Base-by-base conservation (phyloP, 2,329 filamentous ascomycete species). In the Fusarium sp. region DNA sequence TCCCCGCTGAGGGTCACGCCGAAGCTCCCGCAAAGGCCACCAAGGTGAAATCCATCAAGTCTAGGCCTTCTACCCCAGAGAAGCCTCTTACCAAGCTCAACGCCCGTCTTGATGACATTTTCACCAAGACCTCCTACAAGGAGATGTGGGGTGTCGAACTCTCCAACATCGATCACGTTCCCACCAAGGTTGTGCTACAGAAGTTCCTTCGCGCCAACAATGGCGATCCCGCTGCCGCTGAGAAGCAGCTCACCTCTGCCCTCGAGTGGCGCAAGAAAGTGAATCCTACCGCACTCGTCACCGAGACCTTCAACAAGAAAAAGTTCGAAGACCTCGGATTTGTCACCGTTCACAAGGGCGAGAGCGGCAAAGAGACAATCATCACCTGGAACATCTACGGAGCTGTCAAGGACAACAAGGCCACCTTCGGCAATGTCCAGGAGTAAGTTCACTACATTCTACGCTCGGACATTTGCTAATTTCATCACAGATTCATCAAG, bases 311-410 rank as follows among this genome's bases (percentile, higher is more conserved):
- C 83, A 89, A 89, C 78, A 87, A 88, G 74, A 84, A 84, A 67
- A 95, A 94, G 84, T 98, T 96, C 77, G 90, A 87, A 9, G 92
- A 92, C 2, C 83, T 98, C 66, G 96, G 95, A 42, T 98, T 93
- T 80, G 89, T 98, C 60, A 94, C 94, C 1, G 87, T 87, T n/a
- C 91, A 96, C 76, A 84, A 87, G 63, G 86, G 87, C 38, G 86
- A 87, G 1, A 87, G 87, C 60, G 83, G 84, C 68, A 86, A 90
- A 77, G 90, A 92, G 81, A 88, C 78, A 20, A 80, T 98, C 65
- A 92, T 95, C 58, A 96, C 94, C 3, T 98, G 95, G 93, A 98
- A 98, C 82, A 92, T 98, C 79, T 98, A 98, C 80, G 95, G 95
- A 16, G 90, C 91, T 40, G 93, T 95, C 72, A 96, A 96, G 87